Evolutionary conservation across 108 stramenopile genomes (phyloP), one percentile per base, ranked within the genome.

Genomic region (Cyclotella kingstonii): DNA sequence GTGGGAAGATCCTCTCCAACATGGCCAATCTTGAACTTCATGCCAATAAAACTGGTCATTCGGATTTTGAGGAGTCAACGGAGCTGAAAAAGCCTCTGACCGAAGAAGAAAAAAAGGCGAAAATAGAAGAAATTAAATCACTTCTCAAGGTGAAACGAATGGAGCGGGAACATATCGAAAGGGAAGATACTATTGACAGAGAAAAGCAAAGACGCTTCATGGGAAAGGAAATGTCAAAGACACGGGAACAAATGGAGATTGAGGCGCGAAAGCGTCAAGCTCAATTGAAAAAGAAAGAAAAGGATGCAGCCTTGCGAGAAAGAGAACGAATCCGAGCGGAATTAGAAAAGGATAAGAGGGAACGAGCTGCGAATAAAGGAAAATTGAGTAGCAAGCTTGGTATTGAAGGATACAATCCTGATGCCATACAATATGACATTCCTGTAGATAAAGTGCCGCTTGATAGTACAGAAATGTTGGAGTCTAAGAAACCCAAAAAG

Each of bases 321-420:
- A 68, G 96, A 39, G 90, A 84, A 35, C 73, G 96, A 23, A 91
- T 97, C 44, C 80, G 88, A 22, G 91, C 88, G 14, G 94, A 97
- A 64, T 78, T 97, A 27, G 96, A 85, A 47, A 86, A 86, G 57
- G 96, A 97, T 70, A 95, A 95, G 76, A 46, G 68, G 28, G 92
- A 95, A 66, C 83, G 95, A 22, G 68, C 68, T 34, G 84, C 93
- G 7, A 87, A 94, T 46, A 82, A 91, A 40, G 96, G 96, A 19
- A 94, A 95, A 62, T 65, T 97, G 51, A 52, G 74, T 19, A 76
- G 83, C 39, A 81, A 69, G 45, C 66, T 97, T 29, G 96, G 95
- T 12, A 83, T 93, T 14, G 94, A 97, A 31, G 96, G 96, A 22
- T 97, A 97, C 75, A 86, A 95, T 63, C 96, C 96, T 9, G 71